phyloP scores from a whole-genome alignment of 768 basidiomycete genomes.

The Macrolepiota fuliginosa region DNA sequence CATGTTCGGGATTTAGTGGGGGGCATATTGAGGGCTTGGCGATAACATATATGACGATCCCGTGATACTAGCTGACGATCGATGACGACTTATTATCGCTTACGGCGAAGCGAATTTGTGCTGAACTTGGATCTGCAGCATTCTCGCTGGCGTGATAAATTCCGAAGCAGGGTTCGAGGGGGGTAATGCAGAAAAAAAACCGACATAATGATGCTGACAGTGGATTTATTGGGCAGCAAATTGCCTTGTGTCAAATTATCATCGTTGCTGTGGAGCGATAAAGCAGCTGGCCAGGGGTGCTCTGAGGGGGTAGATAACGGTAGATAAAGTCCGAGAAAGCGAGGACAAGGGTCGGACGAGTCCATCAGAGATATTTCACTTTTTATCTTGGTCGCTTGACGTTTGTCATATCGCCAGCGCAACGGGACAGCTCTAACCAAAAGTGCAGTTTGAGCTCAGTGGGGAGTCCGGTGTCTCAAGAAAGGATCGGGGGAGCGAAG shows the following conservation, averaged over 20 bases:
- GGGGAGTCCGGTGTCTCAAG: not conserved
- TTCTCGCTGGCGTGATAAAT: not conserved
- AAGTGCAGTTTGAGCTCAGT: not conserved
- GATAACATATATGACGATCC: not conserved
- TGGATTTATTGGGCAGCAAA: not conserved
- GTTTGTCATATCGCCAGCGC: not conserved
- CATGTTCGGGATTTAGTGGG: not conserved
- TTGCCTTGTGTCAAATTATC: not conserved
- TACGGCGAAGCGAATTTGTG: not conserved
- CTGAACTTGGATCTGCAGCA: not conserved
- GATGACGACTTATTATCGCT: not conserved
- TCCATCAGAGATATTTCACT: not conserved
- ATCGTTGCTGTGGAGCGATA: not conserved
- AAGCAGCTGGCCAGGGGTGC: not conserved
- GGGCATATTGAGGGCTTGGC: not conserved
- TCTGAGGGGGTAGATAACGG: not conserved
- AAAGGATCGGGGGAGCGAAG: not conserved
- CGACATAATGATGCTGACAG: not conserved
- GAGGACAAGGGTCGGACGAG: not conserved
- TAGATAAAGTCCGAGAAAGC: not conserved
- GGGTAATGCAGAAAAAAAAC: not conserved
- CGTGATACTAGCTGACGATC: not conserved
- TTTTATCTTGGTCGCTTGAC: not conserved
- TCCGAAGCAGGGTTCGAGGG: not conserved
- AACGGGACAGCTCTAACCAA: not conserved